Evolutionary conservation across 2,329 filamentous ascomycete genomes (phyloP).

Genomic region (Zymoseptoria ardabiliae): DNA sequence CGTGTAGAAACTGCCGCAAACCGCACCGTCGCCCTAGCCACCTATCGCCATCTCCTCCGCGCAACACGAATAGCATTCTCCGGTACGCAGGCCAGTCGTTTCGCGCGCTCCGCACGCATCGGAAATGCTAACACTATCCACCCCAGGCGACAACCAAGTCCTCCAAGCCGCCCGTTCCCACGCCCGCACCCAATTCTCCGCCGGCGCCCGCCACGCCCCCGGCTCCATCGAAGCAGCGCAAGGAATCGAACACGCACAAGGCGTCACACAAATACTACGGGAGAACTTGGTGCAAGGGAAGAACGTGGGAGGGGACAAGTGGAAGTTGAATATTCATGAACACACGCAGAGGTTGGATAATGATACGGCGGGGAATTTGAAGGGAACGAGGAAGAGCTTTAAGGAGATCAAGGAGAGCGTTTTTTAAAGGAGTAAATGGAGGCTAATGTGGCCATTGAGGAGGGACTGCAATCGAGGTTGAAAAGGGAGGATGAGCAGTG

Average conservation of each 20-base stretch:
- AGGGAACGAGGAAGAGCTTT: constrained; percentile 32
- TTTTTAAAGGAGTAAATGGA: constrained; percentile 1
- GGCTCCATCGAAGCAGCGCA: constrained; percentile 53
- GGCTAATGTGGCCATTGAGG: neutral
- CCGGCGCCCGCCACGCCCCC: constrained; percentile 53
- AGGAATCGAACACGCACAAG: constrained; percentile 70
- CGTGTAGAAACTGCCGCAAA: constrained; percentile 22
- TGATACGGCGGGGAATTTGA: constrained; percentile 69
- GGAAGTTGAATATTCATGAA: constrained; percentile 78
- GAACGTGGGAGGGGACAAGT: constrained; percentile 17
- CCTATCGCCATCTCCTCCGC: constrained; percentile 75
- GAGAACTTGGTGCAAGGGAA: constrained; percentile 82
- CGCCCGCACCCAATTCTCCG: constrained; percentile 67
- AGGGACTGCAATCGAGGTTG: neutral
- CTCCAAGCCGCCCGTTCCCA: constrained; percentile 64
- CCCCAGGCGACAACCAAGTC: constrained; percentile 61
- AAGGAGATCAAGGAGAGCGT: constrained; percentile 34
- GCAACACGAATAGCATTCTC: constrained; percentile 76
- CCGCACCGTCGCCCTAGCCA: constrained; percentile 57
- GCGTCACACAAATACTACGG: constrained; percentile 70
- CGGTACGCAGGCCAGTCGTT: too few species aligned
- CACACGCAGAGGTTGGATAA: constrained; percentile 90
- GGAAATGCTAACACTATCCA: neutral
- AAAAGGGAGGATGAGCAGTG: neutral
- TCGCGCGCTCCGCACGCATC: too few species aligned